Evolutionary conservation across 2,329 filamentous ascomycete species (phyloP), one percentile per base, ranked within the genome.

Genomic region (Colletotrichum agaves): DNA sequence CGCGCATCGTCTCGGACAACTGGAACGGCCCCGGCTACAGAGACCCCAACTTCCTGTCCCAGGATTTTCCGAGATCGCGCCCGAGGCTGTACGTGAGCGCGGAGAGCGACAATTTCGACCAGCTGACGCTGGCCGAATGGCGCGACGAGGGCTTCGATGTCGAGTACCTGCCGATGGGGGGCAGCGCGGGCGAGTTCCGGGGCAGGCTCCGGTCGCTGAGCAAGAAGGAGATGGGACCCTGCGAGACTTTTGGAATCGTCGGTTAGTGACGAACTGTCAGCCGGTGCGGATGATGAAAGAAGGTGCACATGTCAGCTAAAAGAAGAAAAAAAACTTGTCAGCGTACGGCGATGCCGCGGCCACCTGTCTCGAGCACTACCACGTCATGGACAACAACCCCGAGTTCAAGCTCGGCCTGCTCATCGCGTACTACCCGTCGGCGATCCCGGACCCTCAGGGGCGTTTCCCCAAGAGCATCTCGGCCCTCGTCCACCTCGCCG

Each of bases 311-410:
- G 31, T 15, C 5, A 56, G 17, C 19, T 37, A n/a, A n/a, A n/a
- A n/a, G n/a, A n/a, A n/a, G n/a, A n/a, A n/a, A n/a, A n/a, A 43
- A 35, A 6, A 19, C 1, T 15, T 1, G 6, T 13, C 21, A 81
- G 81, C 82, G 4, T 84, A 77, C 39, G 82, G 82, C 2, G 79
- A 82, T 21, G 82, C 82, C 0, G 82, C 82, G 3, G 75, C 78
- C 5, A 52, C 75, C 33, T 83, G 81, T 52, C 75, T 84, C 1
- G 79, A 83, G 72, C 78, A 82, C 69, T 84, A 81, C 68, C 82
- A 84, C 70, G 66, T 81, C 11, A 66, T 81, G 11, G 81, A 82
- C 60, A 80, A 83, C 61, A 84, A 83, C 66, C 76, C 77, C 3
- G 80, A 82, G 8, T 79, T 79, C 69, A 81, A 80, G 63, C 77